phyloP scores from a whole-genome alignment of 257 asterid species.

The Scutellaria baicalensis region DNA sequence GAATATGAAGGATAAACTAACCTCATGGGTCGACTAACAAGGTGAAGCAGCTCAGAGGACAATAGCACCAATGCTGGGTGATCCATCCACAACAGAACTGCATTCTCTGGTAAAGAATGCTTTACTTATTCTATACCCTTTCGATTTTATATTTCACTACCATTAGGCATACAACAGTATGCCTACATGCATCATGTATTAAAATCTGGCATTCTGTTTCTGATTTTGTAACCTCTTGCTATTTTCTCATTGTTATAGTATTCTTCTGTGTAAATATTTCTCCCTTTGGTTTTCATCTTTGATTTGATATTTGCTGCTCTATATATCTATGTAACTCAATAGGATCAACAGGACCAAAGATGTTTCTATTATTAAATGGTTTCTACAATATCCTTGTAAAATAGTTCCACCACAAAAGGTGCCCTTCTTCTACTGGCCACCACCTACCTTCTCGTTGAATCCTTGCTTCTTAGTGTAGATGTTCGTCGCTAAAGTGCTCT shows the following conservation, averaged over 20 bases:
- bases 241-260: neutral
- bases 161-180: neutral
- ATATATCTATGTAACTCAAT: neutral
- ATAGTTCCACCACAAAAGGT: too few relatives aligned
- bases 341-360: neutral
- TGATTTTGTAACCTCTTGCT: neutral
- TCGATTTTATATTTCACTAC: neutral
- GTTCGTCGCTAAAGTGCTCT: too few relatives aligned
- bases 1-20: neutral
- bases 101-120: constrained; percentile 2
- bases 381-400: too few relatives aligned
- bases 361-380: too few relatives aligned
- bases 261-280: neutral
- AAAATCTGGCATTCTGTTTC: neutral
- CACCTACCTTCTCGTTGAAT: too few relatives aligned
- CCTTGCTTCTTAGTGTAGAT: too few relatives aligned
- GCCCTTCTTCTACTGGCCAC: too few relatives aligned
- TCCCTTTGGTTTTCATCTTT: neutral
- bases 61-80: neutral
- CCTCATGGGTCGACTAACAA: constrained; percentile 1
- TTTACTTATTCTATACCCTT: neutral
- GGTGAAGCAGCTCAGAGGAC: constrained; percentile 1
- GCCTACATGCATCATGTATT: neutral
- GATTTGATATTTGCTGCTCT: neutral
- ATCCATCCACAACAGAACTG: neutral